A percentile compares a stretch with the other conserved stretches of the same genome.
Evolutionary conservation across 1,284 basidiomycete species (phyloP).

Genomic region (Sanguinoderma infundibulare): DNA sequence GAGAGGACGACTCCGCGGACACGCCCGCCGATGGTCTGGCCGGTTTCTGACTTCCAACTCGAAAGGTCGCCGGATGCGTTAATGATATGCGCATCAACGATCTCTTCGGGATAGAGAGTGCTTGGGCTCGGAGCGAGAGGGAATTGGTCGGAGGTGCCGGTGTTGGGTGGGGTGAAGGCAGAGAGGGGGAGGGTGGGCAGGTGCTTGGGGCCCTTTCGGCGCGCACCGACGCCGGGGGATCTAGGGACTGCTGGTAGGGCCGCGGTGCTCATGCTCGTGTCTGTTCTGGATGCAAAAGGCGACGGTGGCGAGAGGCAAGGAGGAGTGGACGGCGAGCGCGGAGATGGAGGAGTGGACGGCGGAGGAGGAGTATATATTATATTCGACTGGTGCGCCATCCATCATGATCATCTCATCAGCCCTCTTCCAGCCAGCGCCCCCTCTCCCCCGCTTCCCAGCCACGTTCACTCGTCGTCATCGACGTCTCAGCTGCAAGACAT

Average conservation of each 20-base stretch:
- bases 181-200: conserved; percentile 73
- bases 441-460: background rate
- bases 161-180: conserved; percentile 71
- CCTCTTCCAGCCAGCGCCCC: conserved; percentile 17
- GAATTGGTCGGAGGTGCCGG: conserved; percentile 67
- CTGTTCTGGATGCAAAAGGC: background rate
- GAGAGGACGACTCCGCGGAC: conserved; percentile 58
- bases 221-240: conserved; percentile 48
- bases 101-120: conserved; percentile 60
- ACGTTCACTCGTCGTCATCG: background rate
- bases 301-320: background rate
- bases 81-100: conserved; percentile 71
- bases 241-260: conserved; percentile 36
- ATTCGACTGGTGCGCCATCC: conserved; percentile 9
- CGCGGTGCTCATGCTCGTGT: conserved; percentile 31
- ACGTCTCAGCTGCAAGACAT: background rate
- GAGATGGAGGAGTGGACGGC: conserved; percentile 5
- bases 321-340: background rate
- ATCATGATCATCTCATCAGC: conserved; percentile 28
- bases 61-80: conserved; percentile 44
- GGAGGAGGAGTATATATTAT: conserved; percentile 10
- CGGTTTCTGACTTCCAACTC: conserved; percentile 58
- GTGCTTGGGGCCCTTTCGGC: conserved; percentile 64
- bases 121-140: conserved; percentile 72
- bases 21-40: conserved; percentile 47